Evolutionary conservation across 495 filamentous ascomycete genomes (phyloP), one percentile per base, ranked within the genome.

Genomic region (Annulohypoxylon moriforme): DNA sequence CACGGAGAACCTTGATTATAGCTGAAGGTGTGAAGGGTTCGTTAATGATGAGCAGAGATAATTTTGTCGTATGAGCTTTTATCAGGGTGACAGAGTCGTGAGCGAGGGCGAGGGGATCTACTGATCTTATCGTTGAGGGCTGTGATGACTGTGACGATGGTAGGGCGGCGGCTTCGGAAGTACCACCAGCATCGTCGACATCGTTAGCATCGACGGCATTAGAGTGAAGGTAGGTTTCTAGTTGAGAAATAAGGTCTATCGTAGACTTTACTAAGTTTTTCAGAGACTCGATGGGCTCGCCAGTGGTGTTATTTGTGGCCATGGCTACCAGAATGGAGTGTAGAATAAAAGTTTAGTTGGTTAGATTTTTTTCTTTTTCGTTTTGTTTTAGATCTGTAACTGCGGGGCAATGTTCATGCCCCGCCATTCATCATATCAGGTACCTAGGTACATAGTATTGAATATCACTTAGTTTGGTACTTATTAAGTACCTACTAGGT

Each of bases 11-110:
- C 11, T 81, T 88, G 49, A 64, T 78, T 29, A 96, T 87, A 13
- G 93, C 94, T 0, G 91, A 87, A 4, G 91, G 88, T 0, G 94
- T 94, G 78, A 96, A 96, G 0, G 94, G 94, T 14, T 90, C 86
- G 62, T 90, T 96, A 72, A 96, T 92, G 1, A 94, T 86, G 1
- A 97, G 86, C 14, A 97, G 89, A 0, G 92, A 93, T 24, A 97
- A 85, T 56, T 96, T 96, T 33, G 94, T 97, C 5, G 89, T 87
- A 73, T 97, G 93, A 0, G 94, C 91, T 74, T 86, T 89, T 49
- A 97, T 87, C 3, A 93, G 82, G 22, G 82, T 83, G 1, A 91
- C 85, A 3, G 67, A 70, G 71, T 90, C 87, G 69, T 86, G 84
- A 18, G 94, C 88, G 60, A 94, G 82, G 27, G 79, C 72, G 22